Conservation (phyloP, 768 basidiomycete genomes). For the Neoboletus brunneissimus region DNA sequence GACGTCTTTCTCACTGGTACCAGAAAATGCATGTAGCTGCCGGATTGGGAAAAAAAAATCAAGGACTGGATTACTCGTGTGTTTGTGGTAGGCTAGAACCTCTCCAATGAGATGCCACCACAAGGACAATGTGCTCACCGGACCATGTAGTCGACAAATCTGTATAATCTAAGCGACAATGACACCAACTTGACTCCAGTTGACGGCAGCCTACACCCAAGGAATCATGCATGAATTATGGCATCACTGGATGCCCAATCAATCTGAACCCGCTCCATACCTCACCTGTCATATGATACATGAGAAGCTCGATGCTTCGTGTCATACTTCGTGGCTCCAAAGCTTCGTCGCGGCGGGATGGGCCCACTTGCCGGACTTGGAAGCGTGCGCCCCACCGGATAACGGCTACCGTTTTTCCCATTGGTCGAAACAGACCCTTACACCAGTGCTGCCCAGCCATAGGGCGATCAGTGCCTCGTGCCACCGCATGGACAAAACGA, state of each 20-base stretch:
- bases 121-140: neutral
- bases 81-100: neutral
- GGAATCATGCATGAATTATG: constrained; percentile 10
- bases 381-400: constrained; percentile 21
- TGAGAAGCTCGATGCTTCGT: constrained; percentile 11
- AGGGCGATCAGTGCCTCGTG: neutral
- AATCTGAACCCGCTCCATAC: neutral
- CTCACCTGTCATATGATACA: constrained; percentile 8
- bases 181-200: neutral
- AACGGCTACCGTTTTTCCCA: constrained; percentile 18
- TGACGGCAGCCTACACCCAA: constrained; percentile 15
- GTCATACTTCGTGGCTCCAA: constrained; percentile 17
- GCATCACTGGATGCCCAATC: constrained; percentile 11
- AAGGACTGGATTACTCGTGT: neutral
- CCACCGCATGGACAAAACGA: neutral
- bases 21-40: neutral
- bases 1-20: neutral
- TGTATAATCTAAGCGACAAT: constrained; percentile 16
- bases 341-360: constrained; percentile 8
- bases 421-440: neutral
- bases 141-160: constrained; percentile 12
- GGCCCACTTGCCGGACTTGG: constrained; percentile 19
- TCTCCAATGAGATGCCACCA: neutral
- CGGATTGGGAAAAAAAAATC: neutral
- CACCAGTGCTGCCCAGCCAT: neutral